Base-by-base conservation (phyloP, 2,329 filamentous ascomycete species). In the Volutella citrinella region DNA sequence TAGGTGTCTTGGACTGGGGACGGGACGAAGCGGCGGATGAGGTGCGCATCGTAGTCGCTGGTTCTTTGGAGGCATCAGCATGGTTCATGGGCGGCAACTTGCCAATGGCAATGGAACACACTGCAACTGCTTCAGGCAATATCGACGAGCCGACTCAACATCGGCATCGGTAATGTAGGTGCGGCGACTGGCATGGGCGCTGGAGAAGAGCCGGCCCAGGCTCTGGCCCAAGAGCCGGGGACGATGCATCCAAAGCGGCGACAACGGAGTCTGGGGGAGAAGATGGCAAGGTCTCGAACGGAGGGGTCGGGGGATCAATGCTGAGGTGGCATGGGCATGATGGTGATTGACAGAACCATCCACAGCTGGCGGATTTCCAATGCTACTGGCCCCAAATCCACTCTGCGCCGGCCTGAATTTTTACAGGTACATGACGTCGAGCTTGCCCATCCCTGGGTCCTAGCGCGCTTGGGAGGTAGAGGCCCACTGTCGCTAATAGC, bases 21-120 rank as follows among this genome's bases (percentile, higher is more conserved):
- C 2, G 88, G 89, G 42, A 96, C 77, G 64, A 96, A 95, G 42
- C 87, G 83, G 45, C 87, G 82, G 40, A 96, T 79, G 21, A 93
- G 76, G 58, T 88, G 87, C 12, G 93, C 89, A 44, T 94, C 87
- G 35, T 89, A 84, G 63, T 98, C 93, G 63, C 88, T 88, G 60
- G 83, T 84, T 60, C 89, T 94, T 49, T 5, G 10, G 16, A 7
- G 10, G 4, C 10, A 23, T 52, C 35, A 55, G 45, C 13, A 22
- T n/a, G 7, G 6, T 7, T 6, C 3, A 15, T 5, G 11, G 3
- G 4, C 8, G 3, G 6, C 2, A 7, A 8, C 2, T 13, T 5
- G 10, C 8, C 20, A 10, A 2, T n/a, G 6, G 10, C 8, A 22
- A 12, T 30, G 14, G 17, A 17, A 42, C 59, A 18, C 59, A 75